phyloP scores from a whole-genome alignment of 352 stramenopile genomes.

The Phytophthora pisi region DNA sequence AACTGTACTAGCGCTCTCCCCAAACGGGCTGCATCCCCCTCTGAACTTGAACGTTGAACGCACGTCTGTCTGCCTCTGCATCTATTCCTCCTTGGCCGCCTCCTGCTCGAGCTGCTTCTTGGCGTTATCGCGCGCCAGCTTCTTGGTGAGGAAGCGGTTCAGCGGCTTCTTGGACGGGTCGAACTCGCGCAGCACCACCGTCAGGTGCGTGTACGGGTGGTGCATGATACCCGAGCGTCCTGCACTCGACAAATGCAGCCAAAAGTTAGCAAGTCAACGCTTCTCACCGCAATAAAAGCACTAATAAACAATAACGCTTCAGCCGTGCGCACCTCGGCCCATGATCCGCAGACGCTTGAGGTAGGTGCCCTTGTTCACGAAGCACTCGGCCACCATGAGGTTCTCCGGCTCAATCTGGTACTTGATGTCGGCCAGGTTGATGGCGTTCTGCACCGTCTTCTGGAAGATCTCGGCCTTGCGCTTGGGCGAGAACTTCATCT shows the following conservation, averaged over 20 bases:
- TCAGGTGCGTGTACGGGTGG: conserved; percentile 82
- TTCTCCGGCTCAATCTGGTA: conserved; percentile 89
- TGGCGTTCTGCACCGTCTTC: conserved; percentile 88
- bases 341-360: conserved; percentile 88
- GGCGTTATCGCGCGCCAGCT: conserved; percentile 60
- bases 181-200: conserved; percentile 78
- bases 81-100: conserved; percentile 45
- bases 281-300: too few relatives aligned
- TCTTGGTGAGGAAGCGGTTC: conserved; percentile 81
- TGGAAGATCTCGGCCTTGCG: conserved; percentile 81
- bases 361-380: conserved; percentile 86
- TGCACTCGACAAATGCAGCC: conserved; percentile 30
- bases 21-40: conserved; percentile 9
- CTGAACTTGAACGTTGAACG: conserved; percentile 17
- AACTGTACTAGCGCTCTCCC: conserved; percentile 5
- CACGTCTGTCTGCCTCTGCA: conserved; percentile 10
- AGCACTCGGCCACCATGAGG: conserved; percentile 83
- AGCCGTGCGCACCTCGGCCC: conserved; percentile 61
- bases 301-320: background rate
- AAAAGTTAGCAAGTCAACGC: background rate
- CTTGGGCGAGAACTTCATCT: conserved; percentile 91
- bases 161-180: conserved; percentile 79
- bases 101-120: conserved; percentile 34
- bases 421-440: conserved; percentile 90
- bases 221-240: conserved; percentile 85